Conservation (phyloP, 345 rosid genomes). For the Boechera retrofracta region DNA sequence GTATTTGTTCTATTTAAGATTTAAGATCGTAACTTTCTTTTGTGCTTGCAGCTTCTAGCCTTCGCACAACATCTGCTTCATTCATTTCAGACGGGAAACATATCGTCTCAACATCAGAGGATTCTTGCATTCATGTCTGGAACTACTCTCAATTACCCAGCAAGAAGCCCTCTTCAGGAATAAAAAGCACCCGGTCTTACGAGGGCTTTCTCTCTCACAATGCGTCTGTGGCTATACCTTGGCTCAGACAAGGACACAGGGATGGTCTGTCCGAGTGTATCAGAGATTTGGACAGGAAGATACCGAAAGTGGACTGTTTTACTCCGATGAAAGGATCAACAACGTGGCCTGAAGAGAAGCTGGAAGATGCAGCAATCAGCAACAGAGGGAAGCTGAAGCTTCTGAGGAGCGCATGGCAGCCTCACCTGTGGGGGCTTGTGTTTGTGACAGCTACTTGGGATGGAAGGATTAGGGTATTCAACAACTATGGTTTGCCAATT, state of each 20-base stretch:
- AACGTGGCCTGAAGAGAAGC: slow-evolving; percentile 89
- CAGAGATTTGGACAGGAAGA: slow-evolving; percentile 47
- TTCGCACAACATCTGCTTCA: slow-evolving; percentile 55
- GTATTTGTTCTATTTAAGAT: background rate
- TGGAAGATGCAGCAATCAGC: slow-evolving; percentile 43
- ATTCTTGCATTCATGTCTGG: slow-evolving; percentile 70
- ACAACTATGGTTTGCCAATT: slow-evolving; percentile 75
- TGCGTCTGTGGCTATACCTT: slow-evolving; percentile 69
- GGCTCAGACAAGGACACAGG: slow-evolving; percentile 51
- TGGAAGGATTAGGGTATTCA: slow-evolving; percentile 71
- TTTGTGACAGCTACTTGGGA: slow-evolving; percentile 79
- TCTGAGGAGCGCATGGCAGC: slow-evolving; percentile 58
- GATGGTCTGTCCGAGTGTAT: slow-evolving; percentile 37
- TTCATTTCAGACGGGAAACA: slow-evolving; percentile 70
- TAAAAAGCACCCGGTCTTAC: slow-evolving; percentile 51
- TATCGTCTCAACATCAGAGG: slow-evolving; percentile 63
- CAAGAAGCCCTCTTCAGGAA: slow-evolving; percentile 44
- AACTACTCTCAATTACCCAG: slow-evolving; percentile 48
- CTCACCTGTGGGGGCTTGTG: slow-evolving; percentile 56
- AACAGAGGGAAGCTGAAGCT: slow-evolving; percentile 60
- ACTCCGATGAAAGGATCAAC: slow-evolving; percentile 56
- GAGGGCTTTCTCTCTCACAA: slow-evolving; percentile 67
- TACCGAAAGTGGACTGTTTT: slow-evolving; percentile 43
- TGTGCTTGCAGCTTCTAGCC: slow-evolving; percentile 52
- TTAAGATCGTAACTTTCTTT: background rate